Conservation (phyloP, 352 stramenopile genomes). For the Globisporangium middletonii region DNA sequence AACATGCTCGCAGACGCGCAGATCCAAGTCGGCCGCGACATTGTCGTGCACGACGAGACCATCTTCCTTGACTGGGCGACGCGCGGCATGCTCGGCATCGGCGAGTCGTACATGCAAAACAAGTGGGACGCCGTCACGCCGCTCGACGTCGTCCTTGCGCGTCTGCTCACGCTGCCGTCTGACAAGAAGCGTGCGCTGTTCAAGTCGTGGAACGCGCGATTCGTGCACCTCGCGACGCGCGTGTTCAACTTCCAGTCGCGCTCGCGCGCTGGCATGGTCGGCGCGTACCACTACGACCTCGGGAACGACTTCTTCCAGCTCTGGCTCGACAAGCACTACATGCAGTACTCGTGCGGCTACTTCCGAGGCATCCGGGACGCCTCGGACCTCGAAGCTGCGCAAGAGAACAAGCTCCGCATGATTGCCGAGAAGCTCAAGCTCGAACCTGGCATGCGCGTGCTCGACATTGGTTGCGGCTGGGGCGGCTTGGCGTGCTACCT, state of each 20-base stretch:
- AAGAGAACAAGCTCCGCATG: slow-evolving; percentile 84
- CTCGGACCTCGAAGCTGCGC: slow-evolving; percentile 73
- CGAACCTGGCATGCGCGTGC: slow-evolving; percentile 76
- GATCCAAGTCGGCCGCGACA: slow-evolving; percentile 79
- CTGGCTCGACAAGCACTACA: slow-evolving; percentile 73
- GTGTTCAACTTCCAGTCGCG: slow-evolving; percentile 87
- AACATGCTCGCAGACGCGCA: slow-evolving; percentile 73
- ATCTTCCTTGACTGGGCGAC: slow-evolving; percentile 87
- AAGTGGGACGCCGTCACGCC: slow-evolving; percentile 83
- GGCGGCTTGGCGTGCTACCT: slow-evolving; percentile 85
- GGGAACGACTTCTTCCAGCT: slow-evolving; percentile 89
- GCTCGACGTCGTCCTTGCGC: slow-evolving; percentile 71
- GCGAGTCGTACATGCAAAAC: slow-evolving; percentile 87
- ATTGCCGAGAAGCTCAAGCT: slow-evolving; percentile 87
- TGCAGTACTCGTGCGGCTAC: slow-evolving; percentile 87
- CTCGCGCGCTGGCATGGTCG: slow-evolving; percentile 75
- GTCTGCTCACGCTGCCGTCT: slow-evolving; percentile 54
- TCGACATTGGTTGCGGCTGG: slow-evolving; percentile 89
- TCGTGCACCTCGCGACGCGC: slow-evolving; percentile 64
- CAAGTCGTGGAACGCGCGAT: slow-evolving; percentile 84
- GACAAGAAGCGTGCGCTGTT: slow-evolving; percentile 80
- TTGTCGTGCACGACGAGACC: slow-evolving; percentile 70
- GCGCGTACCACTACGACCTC: slow-evolving; percentile 82
- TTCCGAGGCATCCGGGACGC: slow-evolving; percentile 69
- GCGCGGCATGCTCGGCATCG: slow-evolving; percentile 79